Conservation (phyloP, 768 basidiomycete species). For the Auriscalpium orientale region DNA sequence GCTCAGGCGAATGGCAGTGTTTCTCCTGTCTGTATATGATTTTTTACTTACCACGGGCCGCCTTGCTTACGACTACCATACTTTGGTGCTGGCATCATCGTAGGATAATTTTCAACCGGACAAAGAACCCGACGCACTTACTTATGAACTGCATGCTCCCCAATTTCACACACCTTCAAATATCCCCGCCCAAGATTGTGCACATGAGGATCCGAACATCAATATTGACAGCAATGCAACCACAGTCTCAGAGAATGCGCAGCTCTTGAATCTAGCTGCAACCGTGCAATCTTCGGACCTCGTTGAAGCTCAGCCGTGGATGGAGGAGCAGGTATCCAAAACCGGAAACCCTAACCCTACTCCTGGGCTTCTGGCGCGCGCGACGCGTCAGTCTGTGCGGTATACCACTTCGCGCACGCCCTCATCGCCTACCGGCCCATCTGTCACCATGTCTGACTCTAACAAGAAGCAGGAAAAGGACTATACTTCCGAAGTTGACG, state of each 20-base stretch:
- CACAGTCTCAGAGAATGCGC: background rate
- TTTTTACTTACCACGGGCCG: conserved; percentile 20
- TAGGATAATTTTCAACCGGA: conserved; percentile 3
- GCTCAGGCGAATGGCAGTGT: conserved; percentile 16
- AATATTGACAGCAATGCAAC: too few relatives aligned
- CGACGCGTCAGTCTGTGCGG: conserved; percentile 27
- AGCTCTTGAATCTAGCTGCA: too few relatives aligned
- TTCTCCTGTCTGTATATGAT: conserved; percentile 45
- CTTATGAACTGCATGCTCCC: conserved; percentile 31
- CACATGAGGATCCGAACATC: background rate
- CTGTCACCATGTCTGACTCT: conserved; percentile 60
- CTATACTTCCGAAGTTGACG: conserved; percentile 76
- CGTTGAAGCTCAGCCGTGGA: background rate
- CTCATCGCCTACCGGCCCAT: conserved; percentile 22
- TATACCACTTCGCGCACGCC: background rate
- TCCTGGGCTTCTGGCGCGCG: conserved; percentile 1
- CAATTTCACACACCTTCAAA: conserved; percentile 27
- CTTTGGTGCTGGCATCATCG: conserved; percentile 13
- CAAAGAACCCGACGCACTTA: conserved; percentile 6
- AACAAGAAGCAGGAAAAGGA: conserved; percentile 82
- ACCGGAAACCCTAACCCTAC: conserved; percentile 14
- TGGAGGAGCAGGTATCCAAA: conserved; percentile 4
- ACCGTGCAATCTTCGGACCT: too few relatives aligned
- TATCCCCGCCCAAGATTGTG: background rate
- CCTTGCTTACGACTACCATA: conserved; percentile 16